These are phyloP conservation scores for Zea luxurians DNA, from an alignment of 176 grass and related monocot species.

Conservation along the genomic window DNA sequence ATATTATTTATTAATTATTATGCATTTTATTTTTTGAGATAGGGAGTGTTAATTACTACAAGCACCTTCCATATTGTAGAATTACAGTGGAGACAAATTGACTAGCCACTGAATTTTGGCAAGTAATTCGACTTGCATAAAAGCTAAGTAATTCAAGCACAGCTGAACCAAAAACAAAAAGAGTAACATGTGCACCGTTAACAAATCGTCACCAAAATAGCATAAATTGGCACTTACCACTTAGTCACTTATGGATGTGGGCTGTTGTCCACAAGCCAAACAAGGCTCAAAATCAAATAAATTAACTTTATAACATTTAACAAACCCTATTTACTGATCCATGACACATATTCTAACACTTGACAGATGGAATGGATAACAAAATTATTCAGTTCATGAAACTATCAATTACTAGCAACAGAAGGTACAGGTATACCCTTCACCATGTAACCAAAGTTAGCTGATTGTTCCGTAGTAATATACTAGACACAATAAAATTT, in stretches of 20 bases:
- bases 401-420: not conserved
- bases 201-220: not conserved
- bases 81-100: not conserved
- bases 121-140: conserved; percentile 1
- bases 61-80: not conserved
- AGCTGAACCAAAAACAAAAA: not conserved
- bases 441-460: not conserved
- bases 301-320: not conserved
- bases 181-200: not conserved
- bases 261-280: not conserved
- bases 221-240: not conserved
- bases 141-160: not conserved
- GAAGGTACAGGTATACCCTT: not conserved
- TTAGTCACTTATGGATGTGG: not conserved
- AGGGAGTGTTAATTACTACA: not conserved
- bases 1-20: not conserved
- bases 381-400: not conserved
- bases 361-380: not conserved
- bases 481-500: not conserved
- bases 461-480: not conserved
- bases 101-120: not conserved
- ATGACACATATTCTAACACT: not conserved
- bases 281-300: not conserved
- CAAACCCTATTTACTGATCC: not conserved
- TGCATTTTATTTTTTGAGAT: not conserved